Conservation (phyloP, 164 flowering plant species). For the Sedum album region DNA sequence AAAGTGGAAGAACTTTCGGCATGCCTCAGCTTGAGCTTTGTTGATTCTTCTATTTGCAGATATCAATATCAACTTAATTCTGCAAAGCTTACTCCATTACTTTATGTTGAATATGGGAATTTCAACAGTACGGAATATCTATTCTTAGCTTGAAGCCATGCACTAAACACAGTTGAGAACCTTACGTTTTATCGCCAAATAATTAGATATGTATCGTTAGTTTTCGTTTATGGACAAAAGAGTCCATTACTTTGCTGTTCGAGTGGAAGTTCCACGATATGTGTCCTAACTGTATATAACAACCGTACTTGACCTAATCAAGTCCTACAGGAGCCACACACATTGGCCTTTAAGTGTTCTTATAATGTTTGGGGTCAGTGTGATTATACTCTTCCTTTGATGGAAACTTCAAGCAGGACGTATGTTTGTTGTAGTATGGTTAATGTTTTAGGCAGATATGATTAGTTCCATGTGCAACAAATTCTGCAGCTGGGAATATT, state of each 20-base stretch:
- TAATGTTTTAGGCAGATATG: neutral
- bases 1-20: no score
- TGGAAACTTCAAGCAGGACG: neutral
- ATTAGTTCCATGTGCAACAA: neutral
- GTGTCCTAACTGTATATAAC: neutral
- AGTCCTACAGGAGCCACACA: neutral
- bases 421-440: neutral
- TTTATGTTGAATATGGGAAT: neutral
- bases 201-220: neutral
- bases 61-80: no score
- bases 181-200: neutral
- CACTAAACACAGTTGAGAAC: neutral
- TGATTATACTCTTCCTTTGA: neutral
- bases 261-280: neutral
- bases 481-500: neutral
- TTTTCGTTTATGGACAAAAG: neutral
- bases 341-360: neutral
- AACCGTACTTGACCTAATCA: conserved; percentile 2
- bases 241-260: neutral
- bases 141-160: conserved; percentile 2
- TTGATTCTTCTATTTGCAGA: neutral
- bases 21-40: no score
- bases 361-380: neutral
- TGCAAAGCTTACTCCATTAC: neutral
- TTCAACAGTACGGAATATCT: neutral